Evolutionary conservation across 164 flowering plant species (phyloP), one percentile per base, ranked within the genome.

Genomic region (Magnolia kwangsiensis): DNA sequence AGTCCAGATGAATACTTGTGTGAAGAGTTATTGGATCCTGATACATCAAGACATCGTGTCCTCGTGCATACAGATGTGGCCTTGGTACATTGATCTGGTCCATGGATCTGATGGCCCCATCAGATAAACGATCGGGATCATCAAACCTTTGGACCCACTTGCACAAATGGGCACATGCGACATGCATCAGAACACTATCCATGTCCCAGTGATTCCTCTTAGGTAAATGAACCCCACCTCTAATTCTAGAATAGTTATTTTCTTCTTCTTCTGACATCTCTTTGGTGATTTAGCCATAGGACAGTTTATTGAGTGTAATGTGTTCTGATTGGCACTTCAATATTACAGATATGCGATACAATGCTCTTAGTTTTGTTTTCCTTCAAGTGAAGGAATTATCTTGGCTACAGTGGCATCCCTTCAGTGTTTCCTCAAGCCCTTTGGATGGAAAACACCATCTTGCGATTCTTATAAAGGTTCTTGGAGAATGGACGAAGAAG

Each of bases 381-480:
- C 83, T 95, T 79, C 95, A 90, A 88, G 79, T 91, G 72, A 87
- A 92, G 77, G 93, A 91, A 76, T 74, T 93, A 64, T 95, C 98
- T 51, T 90, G 88, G 91, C 83, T 95, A 64, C 95, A 95, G 75
- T 95, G 98, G 98, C 97, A 93, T 84, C 97, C 98, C 20, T 95
- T 95, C 74, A 93, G 98, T 80, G 97, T 95, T 73, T 95, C 98
- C 19, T 95, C 98, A n/a, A 91, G 98, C 80, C 98, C 98, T 58
- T 77, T 90, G 66, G 98, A 90, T 78, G 97, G 97, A 14, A 85
- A 83, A 75, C 24, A 86, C 79, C 97, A 91, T 86, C 51, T 93
- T 23, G 78, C 94, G 0, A 79, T 95, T 79, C 97, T 93, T 74
- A 88, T 95, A 74, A 95, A 93, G 86, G 98, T 89, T 82, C 92